Base-by-base conservation (phyloP, 192 early-diverging fungal genomes). In the Rhizophagus clarus region DNA sequence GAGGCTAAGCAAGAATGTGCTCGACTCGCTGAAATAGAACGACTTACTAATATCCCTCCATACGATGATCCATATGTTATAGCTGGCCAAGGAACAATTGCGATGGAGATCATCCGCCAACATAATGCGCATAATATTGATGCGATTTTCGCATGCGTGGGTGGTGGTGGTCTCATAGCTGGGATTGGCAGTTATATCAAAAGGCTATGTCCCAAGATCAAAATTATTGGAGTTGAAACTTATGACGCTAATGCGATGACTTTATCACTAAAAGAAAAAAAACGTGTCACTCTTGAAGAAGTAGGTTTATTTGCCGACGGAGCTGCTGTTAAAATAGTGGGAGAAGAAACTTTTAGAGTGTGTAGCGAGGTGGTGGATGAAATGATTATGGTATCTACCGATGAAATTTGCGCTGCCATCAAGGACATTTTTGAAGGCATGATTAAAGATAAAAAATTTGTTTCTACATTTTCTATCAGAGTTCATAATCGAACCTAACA, bases 51-150 rank as follows among this genome's bases (percentile, higher is more conserved):
- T 83, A 98, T 99, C 81, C 97, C 96, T 20, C 97, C 98, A 8
- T 99, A 95, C 83, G 97, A 99, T 84, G 97, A 99, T 77, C 98
- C 97, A 7, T 92, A 94, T 81, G 97, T 99, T 26, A 98, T 98
- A 84, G 98, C 98, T n/a, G 98, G 98, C 4, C 98, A 99, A 86
- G 98, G 97, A 47, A 99, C 97, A 9, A 92, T 97, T 56, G 97
- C 90, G 24, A 88, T 97, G 76, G 97, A 99, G 87, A 88, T 95
- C 15, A 82, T 95, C 72, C 88, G 93, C 61, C 93, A 95, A 81
- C 81, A 83, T 64, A 86, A 86, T 67, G 60, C 86, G 61, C 73
- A 88, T 12, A 85, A 93, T 47, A 94, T 97, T 69, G 91, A 97
- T 62, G 93, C 94, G 63, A 94, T 99, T 81, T 99, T 97, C 83